A percentile compares a stretch with the other conserved stretches of the same genome.
phyloP scores from a whole-genome alignment of 176 grass and related monocot genomes.

The Triticum monococcum region DNA sequence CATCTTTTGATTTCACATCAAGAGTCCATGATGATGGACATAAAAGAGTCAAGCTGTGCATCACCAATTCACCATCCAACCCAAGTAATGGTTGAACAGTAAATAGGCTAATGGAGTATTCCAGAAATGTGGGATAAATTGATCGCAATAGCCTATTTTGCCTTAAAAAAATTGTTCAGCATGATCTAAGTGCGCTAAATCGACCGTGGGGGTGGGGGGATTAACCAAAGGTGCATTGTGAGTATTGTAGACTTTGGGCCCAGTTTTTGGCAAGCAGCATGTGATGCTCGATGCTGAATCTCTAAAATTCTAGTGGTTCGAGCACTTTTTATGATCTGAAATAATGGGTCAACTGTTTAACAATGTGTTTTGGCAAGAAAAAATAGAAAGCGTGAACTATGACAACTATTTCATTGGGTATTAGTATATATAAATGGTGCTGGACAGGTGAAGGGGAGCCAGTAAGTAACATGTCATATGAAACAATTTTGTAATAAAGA shows the following conservation, averaged over 20 bases:
- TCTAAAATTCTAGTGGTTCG: neutral
- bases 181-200: neutral
- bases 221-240: neutral
- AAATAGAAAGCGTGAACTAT: neutral
- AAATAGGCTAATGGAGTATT: neutral
- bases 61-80: neutral
- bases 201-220: too few species aligned
- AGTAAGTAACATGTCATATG: neutral
- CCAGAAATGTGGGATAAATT: neutral
- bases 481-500: neutral
- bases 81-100: neutral
- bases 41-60: neutral
- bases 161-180: neutral
- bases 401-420: neutral
- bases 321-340: neutral
- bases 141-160: neutral
- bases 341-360: neutral
- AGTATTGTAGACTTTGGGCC: neutral
- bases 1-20: slow-evolving; percentile 3
- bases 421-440: neutral
- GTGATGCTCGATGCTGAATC: neutral
- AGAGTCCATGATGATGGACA: neutral
- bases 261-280: neutral
- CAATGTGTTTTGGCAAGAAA: neutral
- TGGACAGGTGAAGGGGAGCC: neutral